These are phyloP conservation scores for Vinca minor DNA, from an alignment of 257 asterid genomes.

Conservation along the genomic window DNA sequence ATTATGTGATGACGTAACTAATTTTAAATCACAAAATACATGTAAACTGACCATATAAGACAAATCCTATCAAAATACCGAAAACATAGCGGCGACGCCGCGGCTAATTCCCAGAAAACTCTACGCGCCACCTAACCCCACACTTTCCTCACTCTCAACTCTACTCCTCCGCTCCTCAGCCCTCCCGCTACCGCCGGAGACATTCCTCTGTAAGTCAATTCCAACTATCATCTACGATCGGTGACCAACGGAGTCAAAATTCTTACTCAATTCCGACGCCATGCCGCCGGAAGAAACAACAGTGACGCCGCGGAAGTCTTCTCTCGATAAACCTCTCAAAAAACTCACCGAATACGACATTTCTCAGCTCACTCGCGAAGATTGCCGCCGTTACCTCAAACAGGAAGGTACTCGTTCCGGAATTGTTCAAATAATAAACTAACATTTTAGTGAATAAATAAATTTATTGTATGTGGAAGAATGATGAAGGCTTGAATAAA, in stretches of 20 bases:
- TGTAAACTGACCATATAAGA: too few relatives aligned
- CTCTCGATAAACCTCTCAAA: conserved; percentile 84
- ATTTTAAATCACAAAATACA: too few relatives aligned
- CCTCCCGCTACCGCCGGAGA: conserved; percentile 1
- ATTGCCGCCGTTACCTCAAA: conserved; percentile 96
- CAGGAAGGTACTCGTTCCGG: conserved; percentile 50
- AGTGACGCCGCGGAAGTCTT: conserved; percentile 48
- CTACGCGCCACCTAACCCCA: conserved; percentile 18
- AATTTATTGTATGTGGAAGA: conserved; percentile 5
- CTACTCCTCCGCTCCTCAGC: conserved; percentile 13
- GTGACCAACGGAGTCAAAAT: conserved; percentile 13
- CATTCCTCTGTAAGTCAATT: conserved; percentile 11
- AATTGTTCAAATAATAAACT: neutral
- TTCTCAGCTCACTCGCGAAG: conserved; percentile 97
- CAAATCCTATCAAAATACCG: too few relatives aligned
- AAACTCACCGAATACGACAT: conserved; percentile 94
- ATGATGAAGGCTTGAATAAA: conserved; percentile 13
- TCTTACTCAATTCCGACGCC: conserved; percentile 27
- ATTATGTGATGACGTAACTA: too few relatives aligned
- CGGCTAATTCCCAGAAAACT: conserved; percentile 37
- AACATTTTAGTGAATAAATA: conserved; percentile 1
- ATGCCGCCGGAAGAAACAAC: conserved; percentile 48
- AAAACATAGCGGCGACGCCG: conserved; percentile 47
- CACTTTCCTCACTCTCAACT: conserved; percentile 11
- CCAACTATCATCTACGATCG: conserved; percentile 25